Evolutionary conservation across 305 asterid genomes (phyloP), one percentile per base, ranked within the genome.

Genomic region (Stenogyne calaminthoides): DNA sequence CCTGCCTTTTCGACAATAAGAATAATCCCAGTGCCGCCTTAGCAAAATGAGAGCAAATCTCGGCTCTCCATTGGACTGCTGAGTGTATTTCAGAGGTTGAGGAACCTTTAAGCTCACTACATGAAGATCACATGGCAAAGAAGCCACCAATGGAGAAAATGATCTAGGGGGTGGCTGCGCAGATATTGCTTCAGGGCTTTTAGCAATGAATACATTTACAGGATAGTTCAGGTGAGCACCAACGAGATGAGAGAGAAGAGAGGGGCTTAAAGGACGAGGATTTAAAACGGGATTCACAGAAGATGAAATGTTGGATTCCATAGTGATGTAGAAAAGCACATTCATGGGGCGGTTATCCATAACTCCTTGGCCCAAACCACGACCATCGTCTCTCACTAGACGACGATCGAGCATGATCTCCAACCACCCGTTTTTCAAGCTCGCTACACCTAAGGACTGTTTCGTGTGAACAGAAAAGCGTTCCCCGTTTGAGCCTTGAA

Each of bases 361-460:
- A 76, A 95, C 97, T 32, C 96, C 99, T 81, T 95, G 99, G 56
- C 99, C 98, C 67, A 95, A 84, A 42, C 99, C 99, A 54, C 99
- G 97, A 0, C 93, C 99, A 76, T 95, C 99, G 65, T 95, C 99
- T 67, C 85, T 86, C 67, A 80, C 83, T 29, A 92, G 79, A 25
- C 98, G 90, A 19, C 98, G 89, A 67, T 95, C 98, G 22, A 95
- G 96, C 99, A 95, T 95, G 73, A 95, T 78, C 82, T 95, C 99
- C 77, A 92, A 59, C 96, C 91, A 86, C 77, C 98, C 99, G 15
- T 95, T 71, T 81, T 85, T 83, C 58, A 95, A 88, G 80, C 94
- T 86, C 29, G 96, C 98, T 60, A 88, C 99, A 47, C 99, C 98
- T 66, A 95, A 71, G 5, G 97, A 90, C 86, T 92, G 99, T 70